Conservation (phyloP, 345 rosid genomes). For the Aethionema arabicum region DNA sequence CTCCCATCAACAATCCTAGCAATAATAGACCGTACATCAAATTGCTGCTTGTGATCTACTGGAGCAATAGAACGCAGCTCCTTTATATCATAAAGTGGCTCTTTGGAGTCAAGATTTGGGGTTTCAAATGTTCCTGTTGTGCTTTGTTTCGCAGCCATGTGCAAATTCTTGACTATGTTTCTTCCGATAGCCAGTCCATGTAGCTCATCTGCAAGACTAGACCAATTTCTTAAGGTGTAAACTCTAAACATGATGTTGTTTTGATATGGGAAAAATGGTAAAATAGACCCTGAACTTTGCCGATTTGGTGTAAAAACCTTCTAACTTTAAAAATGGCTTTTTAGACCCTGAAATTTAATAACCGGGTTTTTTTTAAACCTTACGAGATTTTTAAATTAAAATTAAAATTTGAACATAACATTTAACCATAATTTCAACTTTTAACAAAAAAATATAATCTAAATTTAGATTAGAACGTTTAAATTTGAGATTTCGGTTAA, state of each 20-base stretch:
- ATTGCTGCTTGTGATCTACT: slow-evolving; percentile 81
- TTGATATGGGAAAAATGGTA: not conserved
- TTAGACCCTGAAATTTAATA: too few species aligned
- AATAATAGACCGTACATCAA: slow-evolving; percentile 87
- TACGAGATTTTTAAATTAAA: too few species aligned
- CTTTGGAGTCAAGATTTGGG: slow-evolving; percentile 46
- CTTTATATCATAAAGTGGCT: slow-evolving; percentile 73
- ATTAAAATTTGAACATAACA: too few species aligned
- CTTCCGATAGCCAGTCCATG: slow-evolving; percentile 95
- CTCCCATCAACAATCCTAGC: slow-evolving; percentile 94
- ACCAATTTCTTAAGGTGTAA: slow-evolving; percentile 31
- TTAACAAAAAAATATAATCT: too few species aligned
- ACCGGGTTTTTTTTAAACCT: too few species aligned
- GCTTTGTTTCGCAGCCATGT: slow-evolving; percentile 72
- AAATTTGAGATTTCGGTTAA: too few species aligned
- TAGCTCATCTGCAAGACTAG: slow-evolving; percentile 69
- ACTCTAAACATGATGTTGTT: not conserved
- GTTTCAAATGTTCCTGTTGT: slow-evolving; percentile 37
- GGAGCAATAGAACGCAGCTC: slow-evolving; percentile 94
- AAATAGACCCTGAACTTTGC: too few species aligned
- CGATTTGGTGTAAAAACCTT: too few species aligned
- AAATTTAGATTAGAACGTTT: too few species aligned
- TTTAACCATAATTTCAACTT: too few species aligned
- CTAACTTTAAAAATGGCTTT: too few species aligned
- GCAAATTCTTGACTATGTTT: slow-evolving; percentile 85